Evolutionary conservation across 2,329 filamentous ascomycete genomes (phyloP).

Genomic region (Cladosporium oxysporum): DNA sequence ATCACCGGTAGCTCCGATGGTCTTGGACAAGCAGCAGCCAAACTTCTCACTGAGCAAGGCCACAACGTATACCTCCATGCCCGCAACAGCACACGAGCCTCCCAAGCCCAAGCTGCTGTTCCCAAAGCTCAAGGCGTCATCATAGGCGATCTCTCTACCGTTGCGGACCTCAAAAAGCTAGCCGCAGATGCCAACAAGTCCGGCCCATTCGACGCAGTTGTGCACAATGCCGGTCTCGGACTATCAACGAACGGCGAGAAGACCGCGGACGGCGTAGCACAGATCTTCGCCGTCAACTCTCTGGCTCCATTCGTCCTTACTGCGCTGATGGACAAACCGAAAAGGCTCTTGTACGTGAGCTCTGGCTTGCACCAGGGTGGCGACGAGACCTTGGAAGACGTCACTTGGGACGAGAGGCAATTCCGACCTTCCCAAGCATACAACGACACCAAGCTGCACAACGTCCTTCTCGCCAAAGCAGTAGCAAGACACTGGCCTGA

Average conservation of each 20-base stretch:
- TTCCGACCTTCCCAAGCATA: conserved; percentile 48
- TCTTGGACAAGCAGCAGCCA: conserved; percentile 55
- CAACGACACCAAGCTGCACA: conserved; percentile 58
- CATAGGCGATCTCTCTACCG: conserved; percentile 55
- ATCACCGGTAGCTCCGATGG: conserved; percentile 63
- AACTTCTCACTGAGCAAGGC: conserved; percentile 52
- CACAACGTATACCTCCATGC: conserved; percentile 60
- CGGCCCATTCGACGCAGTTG: conserved; percentile 56
- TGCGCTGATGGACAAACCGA: conserved; percentile 51
- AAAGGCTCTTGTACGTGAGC: conserved; percentile 55
- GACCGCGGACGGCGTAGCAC: conserved; percentile 51
- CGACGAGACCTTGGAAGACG: conserved; percentile 44
- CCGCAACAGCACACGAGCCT: conserved; percentile 56
- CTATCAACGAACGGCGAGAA: conserved; percentile 47
- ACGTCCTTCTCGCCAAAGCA: conserved; percentile 57
- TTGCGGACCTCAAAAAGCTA: conserved; percentile 54
- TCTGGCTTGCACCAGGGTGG: conserved; percentile 55
- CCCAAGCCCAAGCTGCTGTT: conserved; percentile 50
- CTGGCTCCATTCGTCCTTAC: conserved; percentile 61
- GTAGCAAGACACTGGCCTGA: conserved; percentile 51
- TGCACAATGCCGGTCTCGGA: conserved; percentile 59
- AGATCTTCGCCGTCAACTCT: conserved; percentile 58
- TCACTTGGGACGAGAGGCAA: conserved; percentile 41
- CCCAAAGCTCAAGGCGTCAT: conserved; percentile 55
- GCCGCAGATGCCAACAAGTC: conserved; percentile 53